phyloP scores from a whole-genome alignment of 345 rosid species.

The Microcos paniculata region DNA sequence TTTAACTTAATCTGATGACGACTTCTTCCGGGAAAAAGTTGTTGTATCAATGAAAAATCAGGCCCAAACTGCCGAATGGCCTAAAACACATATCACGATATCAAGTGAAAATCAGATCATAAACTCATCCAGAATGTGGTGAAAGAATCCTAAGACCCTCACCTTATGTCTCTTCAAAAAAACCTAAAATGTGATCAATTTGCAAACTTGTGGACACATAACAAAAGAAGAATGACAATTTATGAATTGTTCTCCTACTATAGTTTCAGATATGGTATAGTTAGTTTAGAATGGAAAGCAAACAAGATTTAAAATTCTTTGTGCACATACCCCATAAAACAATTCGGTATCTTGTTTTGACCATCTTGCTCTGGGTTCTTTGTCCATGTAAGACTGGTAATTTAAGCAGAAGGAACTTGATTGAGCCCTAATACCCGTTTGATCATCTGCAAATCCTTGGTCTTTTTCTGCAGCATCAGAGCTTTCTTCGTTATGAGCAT shows the following conservation, averaged over 20 bases:
- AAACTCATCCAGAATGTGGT: no score
- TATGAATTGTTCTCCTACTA: neutral
- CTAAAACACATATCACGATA: slow-evolving; percentile 29
- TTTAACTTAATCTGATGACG: slow-evolving; percentile 76
- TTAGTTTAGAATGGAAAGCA: neutral
- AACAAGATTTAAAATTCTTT: neutral
- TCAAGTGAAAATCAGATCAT: neutral
- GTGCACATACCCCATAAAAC: slow-evolving; percentile 59
- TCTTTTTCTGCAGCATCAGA: slow-evolving; percentile 35
- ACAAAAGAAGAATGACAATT: neutral
- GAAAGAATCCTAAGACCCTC: no score
- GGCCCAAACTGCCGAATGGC: slow-evolving; percentile 77
- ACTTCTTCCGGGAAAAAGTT: slow-evolving; percentile 61
- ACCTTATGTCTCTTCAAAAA: no score
- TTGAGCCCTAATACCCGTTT: slow-evolving; percentile 17
- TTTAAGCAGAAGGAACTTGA: slow-evolving; percentile 40
- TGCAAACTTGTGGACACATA: no score
- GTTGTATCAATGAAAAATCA: slow-evolving; percentile 73
- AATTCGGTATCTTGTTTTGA: slow-evolving; percentile 73
- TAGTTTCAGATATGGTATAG: neutral
- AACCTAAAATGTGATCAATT: no score
- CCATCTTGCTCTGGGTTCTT: slow-evolving; percentile 64
- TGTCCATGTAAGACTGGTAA: slow-evolving; percentile 67
- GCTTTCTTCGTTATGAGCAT: slow-evolving; percentile 37
- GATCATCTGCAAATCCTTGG: slow-evolving; percentile 17